Evolutionary conservation across 805 yeast genomes (phyloP), one percentile per base, ranked within the genome.

Genomic region (Saturnispora saitoi): DNA sequence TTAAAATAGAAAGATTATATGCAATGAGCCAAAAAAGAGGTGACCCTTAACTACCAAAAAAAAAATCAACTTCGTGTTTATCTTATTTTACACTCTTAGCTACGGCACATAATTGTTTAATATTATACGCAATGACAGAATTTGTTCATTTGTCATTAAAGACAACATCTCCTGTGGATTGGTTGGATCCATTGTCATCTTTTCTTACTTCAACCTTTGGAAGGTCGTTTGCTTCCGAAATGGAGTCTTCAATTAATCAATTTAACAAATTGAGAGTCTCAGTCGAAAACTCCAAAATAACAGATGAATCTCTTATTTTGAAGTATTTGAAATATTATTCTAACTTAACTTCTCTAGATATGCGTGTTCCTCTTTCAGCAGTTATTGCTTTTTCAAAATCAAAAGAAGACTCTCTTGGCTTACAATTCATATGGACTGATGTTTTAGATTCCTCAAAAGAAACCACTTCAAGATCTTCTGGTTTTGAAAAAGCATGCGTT

Each of bases 401-500:
- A 11, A 22, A 17, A 8, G 34, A 53, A 53, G 28, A 71, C 73
- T 49, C 42, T 4, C 15, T 34, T 24, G 48, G 48, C 1, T 61
- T 83, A 10, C 73, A 75, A 48, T 91, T 90, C 62, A 72, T 78
- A 0, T 91, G 98, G 98, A 67, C 68, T 54, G 95, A 90, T 60
- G 83, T 93, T 4, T 86, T 81, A 58, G 67, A 68, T 7, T 55
- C 69, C 0, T 50, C 20, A 3, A 65, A 70, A 1, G 5, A 29
- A 7, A 17, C 28, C 12, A 66, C 72, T 12, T 96, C 90, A 61
- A 77, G 76, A 57, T 83, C 96, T 0, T 58, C 86, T 40, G 88
- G 96, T 0, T 89, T 86, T 60, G 99, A 91, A 59, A 91, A 91
- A 66, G 96, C 96, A 0, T 77, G 85, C 24, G 69, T 83, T 2